Evolutionary conservation across 805 yeast species (phyloP).

Genomic region (Candida lessepsii): DNA sequence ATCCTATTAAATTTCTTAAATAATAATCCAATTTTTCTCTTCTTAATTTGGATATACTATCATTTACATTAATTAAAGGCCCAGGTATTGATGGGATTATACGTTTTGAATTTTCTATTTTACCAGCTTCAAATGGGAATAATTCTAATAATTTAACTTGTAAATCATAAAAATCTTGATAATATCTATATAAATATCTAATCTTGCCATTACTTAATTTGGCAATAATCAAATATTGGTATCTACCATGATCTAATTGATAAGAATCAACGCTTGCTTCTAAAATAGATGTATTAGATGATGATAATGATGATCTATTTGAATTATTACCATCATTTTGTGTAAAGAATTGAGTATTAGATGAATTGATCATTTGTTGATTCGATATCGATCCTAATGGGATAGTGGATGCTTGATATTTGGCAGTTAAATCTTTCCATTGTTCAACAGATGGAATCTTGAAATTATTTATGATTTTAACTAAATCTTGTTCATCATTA

Average conservation of each 20-base stretch:
- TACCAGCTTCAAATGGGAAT: conserved; percentile 92
- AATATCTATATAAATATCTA: conserved; percentile 78
- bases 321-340: conserved; percentile 15
- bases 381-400: conserved; percentile 54
- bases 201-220: conserved; percentile 63
- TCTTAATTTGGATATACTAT: conserved; percentile 55
- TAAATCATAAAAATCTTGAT: conserved; percentile 94
- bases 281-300: conserved; percentile 38
- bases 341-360: conserved; percentile 39
- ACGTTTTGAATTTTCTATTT: conserved; percentile 70
- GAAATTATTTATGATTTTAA: conserved; percentile 56
- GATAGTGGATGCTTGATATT: conserved; percentile 86
- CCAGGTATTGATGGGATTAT: conserved; percentile 95
- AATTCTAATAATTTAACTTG: conserved; percentile 79
- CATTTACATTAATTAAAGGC: conserved; percentile 88
- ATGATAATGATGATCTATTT: conserved; percentile 30
- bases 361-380: conserved; percentile 29
- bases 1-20: conserved; percentile 54
- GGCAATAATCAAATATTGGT: conserved; percentile 79
- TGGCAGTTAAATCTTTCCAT: conserved; percentile 90
- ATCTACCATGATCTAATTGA: conserved; percentile 79
- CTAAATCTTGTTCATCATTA: conserved; percentile 47
- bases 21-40: conserved; percentile 54
- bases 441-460: conserved; percentile 89
- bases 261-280: conserved; percentile 77